Evolutionary conservation across 306 rosid genomes (phyloP).

Genomic region (Vicia faba): DNA sequence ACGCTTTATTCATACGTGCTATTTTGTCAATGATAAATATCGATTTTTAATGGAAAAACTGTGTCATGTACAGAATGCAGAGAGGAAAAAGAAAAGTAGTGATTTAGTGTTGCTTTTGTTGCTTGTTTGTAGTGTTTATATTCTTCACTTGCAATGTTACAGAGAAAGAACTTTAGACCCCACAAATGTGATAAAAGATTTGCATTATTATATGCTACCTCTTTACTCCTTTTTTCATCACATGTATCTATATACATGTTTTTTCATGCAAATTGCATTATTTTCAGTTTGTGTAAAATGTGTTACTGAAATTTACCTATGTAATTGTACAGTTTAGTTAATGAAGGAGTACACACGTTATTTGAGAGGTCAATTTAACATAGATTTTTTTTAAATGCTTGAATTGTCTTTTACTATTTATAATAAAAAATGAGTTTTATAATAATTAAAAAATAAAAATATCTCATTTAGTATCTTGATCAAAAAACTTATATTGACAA

Average conservation of each 20-base stretch:
- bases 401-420: no score
- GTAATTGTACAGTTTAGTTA: not conserved
- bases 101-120: conserved; percentile 39
- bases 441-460: no score
- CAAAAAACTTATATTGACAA: no score
- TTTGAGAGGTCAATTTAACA: no score
- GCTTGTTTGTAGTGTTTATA: conserved; percentile 45
- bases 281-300: not conserved
- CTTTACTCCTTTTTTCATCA: conserved; percentile 25
- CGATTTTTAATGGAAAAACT: conserved; percentile 43
- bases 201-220: conserved; percentile 36
- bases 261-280: conserved; percentile 34
- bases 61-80: conserved; percentile 21
- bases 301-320: not conserved
- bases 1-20: conserved; percentile 48
- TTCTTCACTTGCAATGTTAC: conserved; percentile 49
- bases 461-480: no score
- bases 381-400: no score
- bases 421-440: no score
- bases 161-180: conserved; percentile 44
- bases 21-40: conserved; percentile 45
- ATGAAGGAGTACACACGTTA: not conserved
- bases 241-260: conserved; percentile 3
- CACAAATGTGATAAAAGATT: conserved; percentile 42
- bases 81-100: conserved; percentile 22